phyloP scores from a whole-genome alignment of 148 eudicot genomes.

The Rhododendron griersonianum region DNA sequence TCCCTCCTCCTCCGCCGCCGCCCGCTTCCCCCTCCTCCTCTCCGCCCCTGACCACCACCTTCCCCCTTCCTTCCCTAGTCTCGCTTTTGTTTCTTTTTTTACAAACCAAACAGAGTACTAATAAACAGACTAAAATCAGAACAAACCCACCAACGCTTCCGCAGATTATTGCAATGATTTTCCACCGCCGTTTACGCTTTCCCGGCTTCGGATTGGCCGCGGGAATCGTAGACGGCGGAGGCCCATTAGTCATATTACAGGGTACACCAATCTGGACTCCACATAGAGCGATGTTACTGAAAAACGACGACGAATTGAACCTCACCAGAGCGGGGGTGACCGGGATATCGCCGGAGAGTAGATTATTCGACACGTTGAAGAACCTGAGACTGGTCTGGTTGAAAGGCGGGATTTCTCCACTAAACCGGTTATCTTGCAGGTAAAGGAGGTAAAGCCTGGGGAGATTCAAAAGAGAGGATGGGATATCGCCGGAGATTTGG shows the following conservation, averaged over 20 bases:
- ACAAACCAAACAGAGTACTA: not conserved
- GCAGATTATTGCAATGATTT: constrained; percentile 23
- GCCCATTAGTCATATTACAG: constrained; percentile 15
- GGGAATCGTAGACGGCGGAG: constrained; percentile 20
- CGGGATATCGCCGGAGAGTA: constrained; percentile 65
- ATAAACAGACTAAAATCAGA: not conserved
- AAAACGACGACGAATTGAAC: constrained; percentile 57
- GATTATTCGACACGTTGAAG: constrained; percentile 62
- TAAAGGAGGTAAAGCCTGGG: constrained; percentile 47
- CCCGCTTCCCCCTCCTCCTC: not conserved
- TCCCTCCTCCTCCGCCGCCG: not conserved
- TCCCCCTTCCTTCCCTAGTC: constrained; percentile 7
- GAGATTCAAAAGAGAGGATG: constrained; percentile 27
- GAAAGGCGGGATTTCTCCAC: constrained; percentile 55
- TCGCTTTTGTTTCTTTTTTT: constrained; percentile 5
- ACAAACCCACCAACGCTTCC: constrained; percentile 23
- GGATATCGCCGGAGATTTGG: constrained; percentile 52
- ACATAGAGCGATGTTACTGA: constrained; percentile 49
- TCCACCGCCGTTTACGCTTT: constrained; percentile 14
- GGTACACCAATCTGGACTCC: constrained; percentile 33
- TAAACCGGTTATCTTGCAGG: constrained; percentile 50
- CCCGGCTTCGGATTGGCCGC: not conserved
- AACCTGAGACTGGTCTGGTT: constrained; percentile 51
- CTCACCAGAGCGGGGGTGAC: constrained; percentile 34
- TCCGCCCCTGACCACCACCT: not conserved